Conservation (phyloP, 2,329 filamentous ascomycete genomes). For the Aspergillus phoenicis region DNA sequence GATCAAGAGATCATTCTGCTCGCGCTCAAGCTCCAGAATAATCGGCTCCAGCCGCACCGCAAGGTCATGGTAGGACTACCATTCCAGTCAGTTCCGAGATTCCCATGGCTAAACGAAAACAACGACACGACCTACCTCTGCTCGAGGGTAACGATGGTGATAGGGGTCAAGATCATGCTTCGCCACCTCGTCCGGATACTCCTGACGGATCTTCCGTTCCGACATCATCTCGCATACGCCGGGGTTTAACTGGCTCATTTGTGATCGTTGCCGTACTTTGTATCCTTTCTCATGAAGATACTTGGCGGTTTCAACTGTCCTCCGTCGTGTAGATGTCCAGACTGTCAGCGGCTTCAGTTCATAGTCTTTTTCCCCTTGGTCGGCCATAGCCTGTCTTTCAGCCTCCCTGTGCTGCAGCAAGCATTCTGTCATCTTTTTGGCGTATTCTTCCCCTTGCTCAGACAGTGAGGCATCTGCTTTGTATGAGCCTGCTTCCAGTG, state of each 20-base stretch:
- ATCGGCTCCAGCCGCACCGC: constrained; percentile 98
- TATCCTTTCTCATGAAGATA: constrained; percentile 78
- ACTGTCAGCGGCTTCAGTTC: constrained; percentile 80
- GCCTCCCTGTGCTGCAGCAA: constrained; percentile 80
- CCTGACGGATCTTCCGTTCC: constrained; percentile 74
- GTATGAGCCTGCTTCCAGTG: constrained; percentile 86
- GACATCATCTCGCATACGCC: constrained; percentile 94
- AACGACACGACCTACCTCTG: constrained; percentile 65
- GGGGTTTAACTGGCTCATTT: constrained; percentile 96
- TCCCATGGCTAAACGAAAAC: too few relatives aligned
- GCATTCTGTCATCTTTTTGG: constrained; percentile 81
- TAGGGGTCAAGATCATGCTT: constrained; percentile 96
- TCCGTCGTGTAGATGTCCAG: constrained; percentile 90
- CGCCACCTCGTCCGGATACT: constrained; percentile 86
- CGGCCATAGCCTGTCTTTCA: constrained; percentile 71
- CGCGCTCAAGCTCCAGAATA: constrained; percentile 93
- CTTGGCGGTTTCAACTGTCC: constrained; percentile 87
- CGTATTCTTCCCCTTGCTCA: constrained; percentile 76
- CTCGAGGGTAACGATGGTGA: constrained; percentile 91
- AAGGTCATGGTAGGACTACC: constrained; percentile 92
- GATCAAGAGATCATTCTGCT: constrained; percentile 96
- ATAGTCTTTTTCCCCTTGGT: constrained; percentile 66
- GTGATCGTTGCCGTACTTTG: constrained; percentile 85
- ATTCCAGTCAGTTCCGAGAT: constrained; percentile 6
- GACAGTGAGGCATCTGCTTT: constrained; percentile 87